Conservation (phyloP, 2,329 filamentous ascomycete genomes). For the Aspergillus intermedius region DNA sequence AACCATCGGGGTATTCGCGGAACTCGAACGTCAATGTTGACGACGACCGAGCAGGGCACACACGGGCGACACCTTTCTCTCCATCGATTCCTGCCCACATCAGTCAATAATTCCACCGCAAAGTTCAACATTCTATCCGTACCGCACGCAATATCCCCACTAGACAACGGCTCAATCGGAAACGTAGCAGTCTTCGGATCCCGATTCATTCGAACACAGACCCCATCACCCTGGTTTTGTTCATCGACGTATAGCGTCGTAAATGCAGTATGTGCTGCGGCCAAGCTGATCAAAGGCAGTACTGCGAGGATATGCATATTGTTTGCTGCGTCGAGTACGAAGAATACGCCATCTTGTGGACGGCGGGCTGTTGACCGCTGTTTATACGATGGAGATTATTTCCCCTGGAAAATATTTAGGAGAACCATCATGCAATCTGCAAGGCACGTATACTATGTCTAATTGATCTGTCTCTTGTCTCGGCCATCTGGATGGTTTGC, state of each 20-base stretch:
- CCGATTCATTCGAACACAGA: constrained; percentile 62
- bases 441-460: not conserved
- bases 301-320: not conserved
- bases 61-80: constrained; percentile 42
- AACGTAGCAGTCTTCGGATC: constrained; percentile 47
- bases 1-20: constrained; percentile 54
- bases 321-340: not conserved
- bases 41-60: constrained; percentile 44
- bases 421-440: not conserved
- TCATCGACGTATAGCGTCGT: constrained; percentile 59
- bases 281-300: not conserved
- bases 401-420: too few species aligned
- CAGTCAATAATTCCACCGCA: not conserved
- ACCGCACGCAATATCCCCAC: constrained; percentile 66
- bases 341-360: not conserved
- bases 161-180: constrained; percentile 54
- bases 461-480: not conserved
- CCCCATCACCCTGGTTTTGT: constrained; percentile 61
- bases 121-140: constrained; percentile 20
- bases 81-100: constrained; percentile 40
- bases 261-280: constrained; percentile 54
- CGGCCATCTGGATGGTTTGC: not conserved
- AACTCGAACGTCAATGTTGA: constrained; percentile 61
- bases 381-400: not conserved
- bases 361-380: not conserved